Evolutionary conservation across 768 basidiomycete genomes (phyloP).

Genomic region (Paxillus rubicundulus): DNA sequence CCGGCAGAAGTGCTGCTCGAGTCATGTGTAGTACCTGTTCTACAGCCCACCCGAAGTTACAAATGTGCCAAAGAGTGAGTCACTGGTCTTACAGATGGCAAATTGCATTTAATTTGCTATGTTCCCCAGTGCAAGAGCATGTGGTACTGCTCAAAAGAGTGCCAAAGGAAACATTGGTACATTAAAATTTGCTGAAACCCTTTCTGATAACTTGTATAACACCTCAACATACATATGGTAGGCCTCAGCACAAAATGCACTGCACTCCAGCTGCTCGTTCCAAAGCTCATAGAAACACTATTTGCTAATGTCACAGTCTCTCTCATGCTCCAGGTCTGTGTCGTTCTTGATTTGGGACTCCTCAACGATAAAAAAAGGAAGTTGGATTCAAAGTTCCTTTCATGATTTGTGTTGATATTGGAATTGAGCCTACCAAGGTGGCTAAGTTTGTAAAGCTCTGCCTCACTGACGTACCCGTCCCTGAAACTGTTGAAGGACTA

Average conservation of each 20-base stretch:
- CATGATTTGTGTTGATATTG: slow-evolving; percentile 15
- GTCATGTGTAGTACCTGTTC: slow-evolving; percentile 16
- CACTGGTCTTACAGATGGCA: too few relatives aligned
- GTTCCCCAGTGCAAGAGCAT: slow-evolving; percentile 15
- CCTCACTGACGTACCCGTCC: slow-evolving; percentile 3
- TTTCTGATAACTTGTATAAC: too few relatives aligned
- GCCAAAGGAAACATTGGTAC: slow-evolving; percentile 20
- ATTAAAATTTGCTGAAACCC: background rate
- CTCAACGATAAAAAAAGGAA: slow-evolving; percentile 5
- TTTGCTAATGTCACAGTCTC: slow-evolving; percentile 5
- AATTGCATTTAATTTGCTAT: background rate
- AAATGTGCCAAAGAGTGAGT: slow-evolving; percentile 12
- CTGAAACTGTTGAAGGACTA: slow-evolving; percentile 12
- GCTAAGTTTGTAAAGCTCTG: slow-evolving; percentile 4
- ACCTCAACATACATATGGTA: background rate
- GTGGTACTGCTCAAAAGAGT: slow-evolving; percentile 22
- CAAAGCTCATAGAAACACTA: slow-evolving; percentile 14
- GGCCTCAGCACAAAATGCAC: slow-evolving; percentile 12
- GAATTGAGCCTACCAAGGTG: slow-evolving; percentile 11
- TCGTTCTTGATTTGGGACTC: slow-evolving; percentile 13
- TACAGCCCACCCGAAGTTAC: slow-evolving; percentile 3
- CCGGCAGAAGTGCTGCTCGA: slow-evolving; percentile 1
- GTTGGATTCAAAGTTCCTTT: slow-evolving; percentile 14
- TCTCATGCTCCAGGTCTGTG: slow-evolving; percentile 9
- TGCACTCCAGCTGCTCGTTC: slow-evolving; percentile 13